phyloP scores from a whole-genome alignment of 345 rosid species.

The Lepidium africanum region DNA sequence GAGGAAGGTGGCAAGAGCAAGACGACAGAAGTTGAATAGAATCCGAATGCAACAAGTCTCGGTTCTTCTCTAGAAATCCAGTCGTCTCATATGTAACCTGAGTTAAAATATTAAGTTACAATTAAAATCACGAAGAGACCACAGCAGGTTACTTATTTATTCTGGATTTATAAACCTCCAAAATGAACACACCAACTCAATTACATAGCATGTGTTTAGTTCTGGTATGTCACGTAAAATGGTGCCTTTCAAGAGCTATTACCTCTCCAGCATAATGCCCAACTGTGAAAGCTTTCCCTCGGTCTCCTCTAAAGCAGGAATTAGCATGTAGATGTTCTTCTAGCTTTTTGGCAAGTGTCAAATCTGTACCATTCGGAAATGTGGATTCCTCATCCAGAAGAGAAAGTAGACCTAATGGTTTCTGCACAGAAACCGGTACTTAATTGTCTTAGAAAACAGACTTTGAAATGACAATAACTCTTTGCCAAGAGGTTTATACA shows the following conservation, averaged over 20 bases:
- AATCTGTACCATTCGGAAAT: slow-evolving; percentile 90
- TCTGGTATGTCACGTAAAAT: background rate
- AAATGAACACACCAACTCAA: slow-evolving; percentile 4
- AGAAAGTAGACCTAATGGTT: slow-evolving; percentile 84
- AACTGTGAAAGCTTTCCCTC: slow-evolving; percentile 70
- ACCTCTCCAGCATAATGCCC: slow-evolving; percentile 98
- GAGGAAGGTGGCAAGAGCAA: slow-evolving; percentile 85
- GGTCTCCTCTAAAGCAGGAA: slow-evolving; percentile 71
- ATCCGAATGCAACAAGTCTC: slow-evolving; percentile 85
- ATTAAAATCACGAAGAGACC: slow-evolving; percentile 19
- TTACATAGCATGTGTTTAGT: background rate
- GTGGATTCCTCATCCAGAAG: slow-evolving; percentile 94
- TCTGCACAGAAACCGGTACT: slow-evolving; percentile 43
- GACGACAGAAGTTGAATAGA: slow-evolving; percentile 85
- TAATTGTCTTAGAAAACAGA: background rate
- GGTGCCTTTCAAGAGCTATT: slow-evolving; percentile 16
- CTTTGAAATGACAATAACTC: background rate
- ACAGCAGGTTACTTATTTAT: background rate
- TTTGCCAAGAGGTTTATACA: background rate
- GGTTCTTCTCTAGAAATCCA: slow-evolving; percentile 92
- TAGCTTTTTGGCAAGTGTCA: slow-evolving; percentile 92
- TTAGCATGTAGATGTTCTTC: slow-evolving; percentile 68
- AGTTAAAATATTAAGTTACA: slow-evolving; percentile 20
- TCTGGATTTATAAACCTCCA: background rate
- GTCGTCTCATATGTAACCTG: slow-evolving; percentile 92